Evolutionary conservation across 2,329 filamentous ascomycete genomes (phyloP), one percentile per base, ranked within the genome.

Genomic region (Exophiala sp.): DNA sequence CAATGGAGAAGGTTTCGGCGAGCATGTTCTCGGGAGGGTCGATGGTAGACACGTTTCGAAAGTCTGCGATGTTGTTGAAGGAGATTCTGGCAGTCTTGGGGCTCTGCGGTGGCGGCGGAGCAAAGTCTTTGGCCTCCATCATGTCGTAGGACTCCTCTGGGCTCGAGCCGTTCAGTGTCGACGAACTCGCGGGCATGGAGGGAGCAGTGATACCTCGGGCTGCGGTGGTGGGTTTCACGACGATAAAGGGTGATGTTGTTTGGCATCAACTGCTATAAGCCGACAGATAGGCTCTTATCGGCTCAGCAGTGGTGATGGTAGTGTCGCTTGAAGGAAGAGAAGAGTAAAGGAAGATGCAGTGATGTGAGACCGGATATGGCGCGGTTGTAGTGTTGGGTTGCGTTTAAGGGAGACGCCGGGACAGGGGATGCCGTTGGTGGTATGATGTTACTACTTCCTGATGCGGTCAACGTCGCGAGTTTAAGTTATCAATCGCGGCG

Each of bases 71-170:
- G 37, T 53, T 50, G 32, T 43, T 50, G 43, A 52, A 55, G 43
- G 30, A 34, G 27, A 58, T 22, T 2, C 19, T 43, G 29, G 40
- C 45, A 21, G 21, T 46, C 37, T 52, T 52, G 14, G 34, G 18
- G 18, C 34, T 37, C 34, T 37, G 14, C 7, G 16, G 4, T 9
- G 34, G 4, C 4, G 50, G 50, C 6, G 42, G 16, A 11, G 54
- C 54, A 37, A 56, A 56, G 45, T 56, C 54, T 51, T 56, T 52
- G 40, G 48, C 42, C 24, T 55, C 52, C 9, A 41, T 49, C 41
- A 48, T 48, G 10, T 53, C 46, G 27, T 49, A 45, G 27, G 50
- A 43, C 3, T 53, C 50, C 13, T 48, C 19, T 18, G 27, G 13
- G 6, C 14, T 43, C n/a, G 27, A 19, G 38, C 43, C n/a, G 43